Base-by-base conservation (phyloP, 345 rosid genomes). In the Eutrema yunnanense region DNA sequence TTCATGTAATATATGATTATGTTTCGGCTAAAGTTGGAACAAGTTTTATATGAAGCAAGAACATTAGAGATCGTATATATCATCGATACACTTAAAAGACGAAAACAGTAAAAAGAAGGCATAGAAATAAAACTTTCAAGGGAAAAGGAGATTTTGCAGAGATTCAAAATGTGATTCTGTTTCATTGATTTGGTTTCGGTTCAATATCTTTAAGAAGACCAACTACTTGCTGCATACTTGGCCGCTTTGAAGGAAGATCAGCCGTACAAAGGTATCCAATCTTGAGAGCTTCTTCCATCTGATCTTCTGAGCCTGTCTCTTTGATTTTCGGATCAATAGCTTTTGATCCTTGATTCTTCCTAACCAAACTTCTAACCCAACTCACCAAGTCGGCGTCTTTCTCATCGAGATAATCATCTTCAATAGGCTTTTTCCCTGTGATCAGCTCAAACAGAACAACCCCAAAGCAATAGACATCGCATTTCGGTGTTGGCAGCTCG, bases 141-240 rank as follows among this genome's bases (percentile, higher is more conserved):
- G 33, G 56, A 68, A 53, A 69, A 22, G 0, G 36, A 38, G 2
- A 38, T 10, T 38, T 29, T 70, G 55, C 58, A 26, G 34, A 71
- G 26, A 57, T 27, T 44, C 30, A 60, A 71, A 68, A 57, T 72
- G 32, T 64, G 68, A 36, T 37, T 14, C 48, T 70, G 34, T 46
- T 62, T 82, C 85, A 81, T 61, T 78, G 82, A 53, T 74, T 67
- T 73, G 67, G 44, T 53, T 78, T 69, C 2, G 96, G 89, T 79
- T 94, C 92, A 12, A 90, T 86, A 44, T 94, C 98, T 80, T 94
- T 94, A 67, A 94, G 96, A 71, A 94, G 91, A 59, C 98, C 97
- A 40, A 94, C 97, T 50, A 94, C 84, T 79, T 94, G 98, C 58
- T 94, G 97, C 90, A 89, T 94, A 80, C 89, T 94, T 12, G 98